Conservation (phyloP, 2,329 filamentous ascomycete species). For the Trichoderma oligosporum region DNA sequence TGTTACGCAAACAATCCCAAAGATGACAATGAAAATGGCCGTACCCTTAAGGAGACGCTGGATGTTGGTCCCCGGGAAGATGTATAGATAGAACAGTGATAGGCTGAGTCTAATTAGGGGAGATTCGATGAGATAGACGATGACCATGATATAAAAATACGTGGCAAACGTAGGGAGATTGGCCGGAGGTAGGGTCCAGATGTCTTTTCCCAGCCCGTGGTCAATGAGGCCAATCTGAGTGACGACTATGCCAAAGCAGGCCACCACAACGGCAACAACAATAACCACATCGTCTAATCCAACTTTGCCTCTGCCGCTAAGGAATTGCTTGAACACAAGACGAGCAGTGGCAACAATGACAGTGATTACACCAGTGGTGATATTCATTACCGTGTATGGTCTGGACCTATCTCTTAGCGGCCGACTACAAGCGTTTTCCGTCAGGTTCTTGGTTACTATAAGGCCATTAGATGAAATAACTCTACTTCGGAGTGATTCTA, state of each 20-base stretch:
- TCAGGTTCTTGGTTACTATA: slow-evolving; percentile 13
- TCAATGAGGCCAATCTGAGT: slow-evolving; percentile 25
- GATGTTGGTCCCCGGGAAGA: slow-evolving; percentile 35
- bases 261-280: slow-evolving; percentile 23
- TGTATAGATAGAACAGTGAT: slow-evolving; percentile 41
- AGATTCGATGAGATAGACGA: slow-evolving; percentile 39
- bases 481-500: no score
- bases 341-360: slow-evolving; percentile 21
- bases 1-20: slow-evolving; percentile 33
- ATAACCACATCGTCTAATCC: slow-evolving; percentile 32
- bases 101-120: slow-evolving; percentile 40
- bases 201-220: slow-evolving; percentile 32
- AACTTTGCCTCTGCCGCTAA: slow-evolving; percentile 30
- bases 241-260: slow-evolving; percentile 25
- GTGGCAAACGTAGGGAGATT: slow-evolving; percentile 27
- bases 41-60: slow-evolving; percentile 33
- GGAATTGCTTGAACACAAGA: slow-evolving; percentile 26
- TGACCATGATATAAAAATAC: slow-evolving; percentile 34
- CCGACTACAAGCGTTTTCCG: slow-evolving; percentile 1
- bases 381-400: slow-evolving; percentile 12
- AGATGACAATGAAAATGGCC: slow-evolving; percentile 31
- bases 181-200: slow-evolving; percentile 32
- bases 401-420: slow-evolving; percentile 1
- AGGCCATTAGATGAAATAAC: background rate
- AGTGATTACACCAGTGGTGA: slow-evolving; percentile 23